These are phyloP conservation scores for Pseudogymnoascus sp. DNA, from an alignment of 2,329 filamentous ascomycete species.

Conservation along the genomic window DNA sequence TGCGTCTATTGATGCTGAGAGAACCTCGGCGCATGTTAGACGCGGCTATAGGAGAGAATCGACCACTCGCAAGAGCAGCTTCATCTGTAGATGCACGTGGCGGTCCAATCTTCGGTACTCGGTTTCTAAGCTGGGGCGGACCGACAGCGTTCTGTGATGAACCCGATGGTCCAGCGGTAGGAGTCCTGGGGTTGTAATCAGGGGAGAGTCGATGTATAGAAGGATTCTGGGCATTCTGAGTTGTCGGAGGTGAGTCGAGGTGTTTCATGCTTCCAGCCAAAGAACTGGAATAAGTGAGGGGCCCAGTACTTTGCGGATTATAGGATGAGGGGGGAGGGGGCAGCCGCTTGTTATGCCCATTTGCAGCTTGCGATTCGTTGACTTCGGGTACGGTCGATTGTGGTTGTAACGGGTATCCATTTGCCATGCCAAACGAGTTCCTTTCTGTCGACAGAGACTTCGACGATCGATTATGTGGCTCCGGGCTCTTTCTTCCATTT, in stretches of 20 bases:
- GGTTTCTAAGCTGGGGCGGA: constrained; percentile 60
- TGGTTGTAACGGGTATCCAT: constrained; percentile 18
- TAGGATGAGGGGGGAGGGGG: constrained; percentile 21
- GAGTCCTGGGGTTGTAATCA: constrained; percentile 32
- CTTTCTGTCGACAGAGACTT: constrained; percentile 23
- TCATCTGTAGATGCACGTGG: constrained; percentile 66
- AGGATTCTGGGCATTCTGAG: constrained; percentile 20
- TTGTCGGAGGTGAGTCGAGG: constrained; percentile 19
- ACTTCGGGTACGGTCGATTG: constrained; percentile 13
- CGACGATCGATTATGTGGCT: constrained; percentile 20
- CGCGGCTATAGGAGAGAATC: constrained; percentile 63
- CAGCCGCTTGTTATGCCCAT: constrained; percentile 19
- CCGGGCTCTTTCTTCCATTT: constrained; percentile 26
- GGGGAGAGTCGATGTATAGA: constrained; percentile 56
- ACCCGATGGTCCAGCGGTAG: constrained; percentile 35
- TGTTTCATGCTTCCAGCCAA: constrained; percentile 24
- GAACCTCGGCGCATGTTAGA: constrained; percentile 63
- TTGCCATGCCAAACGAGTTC: constrained; percentile 23
- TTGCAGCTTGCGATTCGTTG: constrained; percentile 17
- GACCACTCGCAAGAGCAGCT: constrained; percentile 59
- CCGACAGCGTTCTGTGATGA: constrained; percentile 23
- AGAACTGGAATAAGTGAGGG: constrained; percentile 26
- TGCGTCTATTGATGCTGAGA: constrained; percentile 70
- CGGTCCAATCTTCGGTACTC: constrained; percentile 67
- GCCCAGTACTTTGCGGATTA: constrained; percentile 26